A percentile compares a stretch with the other conserved stretches of the same genome.
phyloP scores from a whole-genome alignment of 225 moss, liverwort and hornwort genomes.

The Bryum argenteum region DNA sequence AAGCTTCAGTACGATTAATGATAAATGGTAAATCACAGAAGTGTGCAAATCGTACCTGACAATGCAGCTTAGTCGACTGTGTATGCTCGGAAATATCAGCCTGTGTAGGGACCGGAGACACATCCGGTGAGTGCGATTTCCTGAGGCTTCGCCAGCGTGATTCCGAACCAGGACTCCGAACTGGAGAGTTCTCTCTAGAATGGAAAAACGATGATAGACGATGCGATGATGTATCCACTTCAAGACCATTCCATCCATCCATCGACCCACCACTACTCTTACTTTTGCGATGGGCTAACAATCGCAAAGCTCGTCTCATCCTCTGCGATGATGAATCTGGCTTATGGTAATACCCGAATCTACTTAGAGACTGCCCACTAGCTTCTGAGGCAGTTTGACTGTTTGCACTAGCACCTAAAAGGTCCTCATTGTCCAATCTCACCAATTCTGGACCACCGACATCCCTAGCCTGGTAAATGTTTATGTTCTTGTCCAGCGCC shows the following conservation, averaged over 20 bases:
- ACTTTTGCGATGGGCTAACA: conserved; percentile 52
- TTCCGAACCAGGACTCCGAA: conserved; percentile 33
- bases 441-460: conserved; percentile 35
- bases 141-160: conserved; percentile 43
- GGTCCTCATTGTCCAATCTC: conserved; percentile 39
- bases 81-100: conserved; percentile 32
- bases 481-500: conserved; percentile 21
- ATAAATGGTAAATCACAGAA: conserved; percentile 3
- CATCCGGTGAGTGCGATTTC: conserved; percentile 37
- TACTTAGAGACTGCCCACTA: conserved; percentile 33
- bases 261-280: conserved; percentile 47
- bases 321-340: conserved; percentile 45
- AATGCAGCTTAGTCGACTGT: conserved; percentile 44
- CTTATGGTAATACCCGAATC: conserved; percentile 34
- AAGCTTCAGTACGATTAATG: not conserved
- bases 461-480: conserved; percentile 14
- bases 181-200: conserved; percentile 38
- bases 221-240: conserved; percentile 35
- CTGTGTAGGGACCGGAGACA: conserved; percentile 33
- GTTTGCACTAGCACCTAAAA: conserved; percentile 33
- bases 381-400: conserved; percentile 32
- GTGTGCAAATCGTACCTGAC: conserved; percentile 38
- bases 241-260: conserved; percentile 55
- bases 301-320: conserved; percentile 43
- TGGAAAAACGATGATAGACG: conserved; percentile 30